A percentile compares a stretch with the other conserved stretches of the same genome.
Conservation (phyloP, 305 asterid genomes). For the Fraxinus angustifolia region DNA sequence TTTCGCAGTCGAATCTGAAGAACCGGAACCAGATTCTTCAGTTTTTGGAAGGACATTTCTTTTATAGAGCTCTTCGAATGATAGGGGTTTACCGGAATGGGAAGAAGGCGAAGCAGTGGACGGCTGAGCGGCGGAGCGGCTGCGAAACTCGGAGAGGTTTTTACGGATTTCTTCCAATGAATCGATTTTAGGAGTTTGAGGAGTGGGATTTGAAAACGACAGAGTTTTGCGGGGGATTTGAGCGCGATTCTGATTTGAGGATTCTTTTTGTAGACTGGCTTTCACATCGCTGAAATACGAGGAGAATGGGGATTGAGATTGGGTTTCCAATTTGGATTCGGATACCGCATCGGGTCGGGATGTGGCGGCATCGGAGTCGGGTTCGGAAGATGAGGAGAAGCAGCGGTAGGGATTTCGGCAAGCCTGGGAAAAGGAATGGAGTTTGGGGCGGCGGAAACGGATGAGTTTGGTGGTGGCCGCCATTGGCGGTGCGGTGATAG, state of each 20-base stretch:
- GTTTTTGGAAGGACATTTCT: constrained; percentile 14
- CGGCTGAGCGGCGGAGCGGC: constrained; percentile 21
- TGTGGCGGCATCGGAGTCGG: background rate
- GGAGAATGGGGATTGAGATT: constrained; percentile 21
- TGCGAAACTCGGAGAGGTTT: constrained; percentile 40
- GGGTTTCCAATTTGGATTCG: constrained; percentile 9
- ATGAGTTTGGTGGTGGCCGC: constrained; percentile 35
- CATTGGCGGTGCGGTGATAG: constrained; percentile 12
- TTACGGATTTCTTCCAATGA: constrained; percentile 23
- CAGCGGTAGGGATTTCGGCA: constrained; percentile 13
- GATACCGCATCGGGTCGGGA: constrained; percentile 23
- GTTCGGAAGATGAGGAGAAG: constrained; percentile 28
- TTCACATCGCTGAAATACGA: constrained; percentile 31
- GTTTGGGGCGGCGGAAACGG: constrained; percentile 23
- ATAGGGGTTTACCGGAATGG: background rate
- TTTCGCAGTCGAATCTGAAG: background rate
- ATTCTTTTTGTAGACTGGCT: constrained; percentile 29
- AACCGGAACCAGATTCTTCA: background rate
- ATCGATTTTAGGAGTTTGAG: background rate
- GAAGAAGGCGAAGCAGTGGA: background rate
- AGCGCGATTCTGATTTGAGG: constrained; percentile 13
- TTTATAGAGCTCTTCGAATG: constrained; percentile 32
- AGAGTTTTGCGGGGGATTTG: constrained; percentile 16
- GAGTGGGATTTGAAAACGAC: background rate
- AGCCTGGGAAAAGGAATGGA: constrained; percentile 2